Evolutionary conservation across 2,329 filamentous ascomycete species (phyloP), one percentile per base, ranked within the genome.

Genomic region (Colletotrichum theobromicola): DNA sequence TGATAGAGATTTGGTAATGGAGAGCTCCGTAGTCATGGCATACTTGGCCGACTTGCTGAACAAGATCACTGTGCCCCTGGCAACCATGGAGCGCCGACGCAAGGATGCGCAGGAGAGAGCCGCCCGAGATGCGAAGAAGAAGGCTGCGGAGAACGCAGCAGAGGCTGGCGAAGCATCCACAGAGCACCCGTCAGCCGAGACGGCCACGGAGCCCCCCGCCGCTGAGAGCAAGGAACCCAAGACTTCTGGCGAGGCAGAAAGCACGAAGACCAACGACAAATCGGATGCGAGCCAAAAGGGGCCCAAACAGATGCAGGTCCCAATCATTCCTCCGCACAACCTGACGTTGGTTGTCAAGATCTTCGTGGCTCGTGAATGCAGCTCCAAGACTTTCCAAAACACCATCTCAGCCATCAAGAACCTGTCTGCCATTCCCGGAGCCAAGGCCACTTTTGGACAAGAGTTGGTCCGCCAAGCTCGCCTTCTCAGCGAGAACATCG

Each of bases 321-420:
- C 97, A 1, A 89, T 96, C 58, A 93, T 99, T 69, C 96, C 97
- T 7, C 92, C 96, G 34, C 91, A 95, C 81, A 98, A 98, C 81
- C 90, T 99, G 71, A 94, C 94, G 73, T 88, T 98, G 72, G 95
- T 99, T n/a, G 94, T 98, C 79, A 97, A 97, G 82, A 98, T 99
- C 72, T 94, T 99, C 77, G 95, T 98, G 57, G 96, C 96, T 76
- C 94, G 96, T 63, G 97, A 99, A 84, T 99, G 97, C 85, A 98
- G 95, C 81, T 96, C 95, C 76, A 98, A 98, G 88, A 98, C 97
- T 0, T 99, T 99, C 89, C 94, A 97, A 82, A 97, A 98, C 83
- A 98, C 97, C 1, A 90, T 99, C 68, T 97, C 96, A 18, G 97
- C 97, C n/a, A 98, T 99, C 87, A 98, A 98, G 86, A 98, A 98